Evolutionary conservation across 257 asterid genomes (phyloP), one percentile per base, ranked within the genome.

Genomic region (Forsythia viridissima): DNA sequence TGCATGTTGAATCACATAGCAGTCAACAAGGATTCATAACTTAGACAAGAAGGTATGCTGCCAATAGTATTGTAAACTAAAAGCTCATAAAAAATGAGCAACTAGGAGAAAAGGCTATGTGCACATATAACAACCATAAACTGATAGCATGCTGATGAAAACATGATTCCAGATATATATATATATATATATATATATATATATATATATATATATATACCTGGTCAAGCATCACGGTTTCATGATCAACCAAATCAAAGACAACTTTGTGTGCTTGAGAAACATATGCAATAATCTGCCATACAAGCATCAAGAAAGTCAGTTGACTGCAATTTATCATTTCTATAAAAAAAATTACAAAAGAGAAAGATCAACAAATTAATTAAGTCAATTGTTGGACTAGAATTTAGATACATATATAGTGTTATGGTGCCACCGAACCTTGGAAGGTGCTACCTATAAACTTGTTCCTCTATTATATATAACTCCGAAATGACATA

Each of bases 281-380:
- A 79, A 96, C 98, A 80, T 96, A 96, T 78, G 98, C 97, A 82
- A 96, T 84, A 89, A 96, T 86, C 99, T 96, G 94, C 86, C 80
- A 81, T 34, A 81, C 72, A 39, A 81, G 81, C 71, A 83, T 44
- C 75, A 77, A 70, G 41, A 78, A 76, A 79, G n/a, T n/a, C n/a
- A n/a, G n/a, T n/a, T n/a, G n/a, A n/a, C n/a, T n/a, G n/a, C n/a
- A n/a, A n/a, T n/a, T n/a, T n/a, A n/a, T n/a, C n/a, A n/a, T n/a
- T n/a, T n/a, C n/a, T n/a, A n/a, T n/a, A n/a, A n/a, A n/a, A n/a
- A n/a, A n/a, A n/a, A n/a, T n/a, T n/a, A n/a, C n/a, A n/a, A n/a
- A n/a, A n/a, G n/a, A n/a, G n/a, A n/a, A n/a, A n/a, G n/a, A n/a
- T n/a, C n/a, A n/a, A n/a, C n/a, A n/a, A n/a, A n/a, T n/a, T n/a